Evolutionary conservation across 108 stramenopile genomes (phyloP), one percentile per base, ranked within the genome.

Genomic region (Phaeodactylum tricornutum): DNA sequence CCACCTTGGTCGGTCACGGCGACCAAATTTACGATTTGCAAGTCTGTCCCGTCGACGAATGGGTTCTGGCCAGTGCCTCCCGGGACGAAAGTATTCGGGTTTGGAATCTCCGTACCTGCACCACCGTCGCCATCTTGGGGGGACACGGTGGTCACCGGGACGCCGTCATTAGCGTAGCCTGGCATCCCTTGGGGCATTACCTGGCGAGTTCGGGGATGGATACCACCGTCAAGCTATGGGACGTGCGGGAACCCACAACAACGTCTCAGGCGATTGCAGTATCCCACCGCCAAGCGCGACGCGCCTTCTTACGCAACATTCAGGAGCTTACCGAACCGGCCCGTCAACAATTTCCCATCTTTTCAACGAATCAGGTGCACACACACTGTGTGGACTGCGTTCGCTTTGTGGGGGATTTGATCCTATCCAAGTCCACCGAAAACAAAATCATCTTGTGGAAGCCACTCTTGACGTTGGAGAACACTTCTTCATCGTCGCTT

Each of bases 201-300:
- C 72, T 91, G 54, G 84, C 64, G n/a, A 71, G 75, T 35, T 61
- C 62, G 0, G 86, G 82, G 8, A 75, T 79, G 72, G 93, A 94
- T 66, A 81, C 67, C 21, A 66, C 52, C 14, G 64, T 87, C 33
- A 84, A 79, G 41, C 9, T 87, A 3, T 87, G 85, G 84, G 61
- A 59, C 31, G 66, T 87, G 15, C 54, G 53, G 24, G 36, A 36
- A 19, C 39, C 40, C 17, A 55, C 62, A 25, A 43, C 41, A 4
- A 35, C 61, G 11, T 9, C 14, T 9, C 4, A 40, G 2, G 54
- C 62, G 6, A 55, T 63, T 26, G 28, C 15, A 6, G 19, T 21
- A 24, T 55, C 54, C 49, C 35, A 40, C 11, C 23, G 22, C 0
- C 38, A 47, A 14, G 45, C 45, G 6, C 21, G 27, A 4, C 14